Conservation (phyloP, 176 grass and related monocot species). For the Carex parvula region DNA sequence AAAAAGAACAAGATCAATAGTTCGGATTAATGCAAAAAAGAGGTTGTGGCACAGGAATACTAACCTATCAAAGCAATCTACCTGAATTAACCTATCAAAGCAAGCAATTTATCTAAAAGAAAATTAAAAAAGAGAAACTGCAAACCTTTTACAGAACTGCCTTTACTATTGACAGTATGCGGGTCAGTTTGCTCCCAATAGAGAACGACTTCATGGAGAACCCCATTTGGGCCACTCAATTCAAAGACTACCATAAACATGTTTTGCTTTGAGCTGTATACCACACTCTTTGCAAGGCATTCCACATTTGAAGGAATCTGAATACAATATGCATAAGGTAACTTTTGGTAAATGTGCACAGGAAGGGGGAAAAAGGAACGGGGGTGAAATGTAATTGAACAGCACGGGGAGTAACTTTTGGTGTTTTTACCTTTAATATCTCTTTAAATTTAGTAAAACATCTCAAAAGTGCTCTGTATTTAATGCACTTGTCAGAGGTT, state of each 20-base stretch:
- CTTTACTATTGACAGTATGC: slow-evolving; percentile 89
- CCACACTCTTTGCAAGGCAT: slow-evolving; percentile 70
- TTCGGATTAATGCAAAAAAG: background rate
- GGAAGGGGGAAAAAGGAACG: slow-evolving; percentile 10
- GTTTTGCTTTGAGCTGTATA: slow-evolving; percentile 91
- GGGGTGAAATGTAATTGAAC: slow-evolving; percentile 1
- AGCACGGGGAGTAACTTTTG: background rate
- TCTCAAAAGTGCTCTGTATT: background rate
- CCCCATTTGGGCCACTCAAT: slow-evolving; percentile 68
- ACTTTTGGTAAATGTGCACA: slow-evolving; percentile 20
- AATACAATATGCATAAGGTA: slow-evolving; percentile 28
- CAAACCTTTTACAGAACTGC: slow-evolving; percentile 84
- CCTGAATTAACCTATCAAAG: background rate
- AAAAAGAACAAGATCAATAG: background rate
- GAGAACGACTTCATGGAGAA: slow-evolving; percentile 88
- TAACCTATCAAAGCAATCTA: background rate
- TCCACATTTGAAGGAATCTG: slow-evolving; percentile 96
- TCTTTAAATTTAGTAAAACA: background rate
- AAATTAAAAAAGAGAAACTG: background rate
- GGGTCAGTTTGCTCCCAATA: slow-evolving; percentile 98
- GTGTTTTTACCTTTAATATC: background rate
- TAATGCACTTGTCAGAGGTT: background rate
- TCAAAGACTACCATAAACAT: slow-evolving; percentile 96
- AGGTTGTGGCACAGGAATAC: background rate
- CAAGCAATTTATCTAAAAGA: background rate